phyloP scores from a whole-genome alignment of 257 asterid species.

The Rubia yunnanensis region DNA sequence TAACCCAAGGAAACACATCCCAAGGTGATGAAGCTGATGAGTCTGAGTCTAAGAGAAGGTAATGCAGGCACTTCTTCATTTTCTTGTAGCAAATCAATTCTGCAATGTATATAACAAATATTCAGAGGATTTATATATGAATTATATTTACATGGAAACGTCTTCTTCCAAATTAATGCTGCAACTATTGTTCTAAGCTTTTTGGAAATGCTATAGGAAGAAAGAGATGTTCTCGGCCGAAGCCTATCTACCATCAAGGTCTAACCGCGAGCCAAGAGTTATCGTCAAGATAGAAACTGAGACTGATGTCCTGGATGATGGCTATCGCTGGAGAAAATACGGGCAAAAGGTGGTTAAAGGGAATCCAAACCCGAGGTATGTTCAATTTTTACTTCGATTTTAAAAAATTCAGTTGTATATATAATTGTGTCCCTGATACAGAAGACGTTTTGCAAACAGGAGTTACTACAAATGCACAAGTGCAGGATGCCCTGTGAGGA shows the following conservation, averaged over 20 bases:
- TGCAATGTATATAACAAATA: neutral
- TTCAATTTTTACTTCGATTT: neutral
- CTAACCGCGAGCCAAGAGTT: slow-evolving; percentile 58
- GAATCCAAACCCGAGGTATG: slow-evolving; percentile 82
- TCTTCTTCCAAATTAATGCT: too few relatives aligned
- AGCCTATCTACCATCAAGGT: slow-evolving; percentile 35
- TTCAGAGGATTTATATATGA: too few relatives aligned
- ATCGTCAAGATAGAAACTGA: slow-evolving; percentile 62
- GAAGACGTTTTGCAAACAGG: slow-evolving; percentile 24
- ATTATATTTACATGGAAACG: too few relatives aligned
- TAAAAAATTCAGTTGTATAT: too few relatives aligned
- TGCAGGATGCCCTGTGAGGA: slow-evolving; percentile 65
- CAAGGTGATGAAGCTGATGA: slow-evolving; percentile 42
- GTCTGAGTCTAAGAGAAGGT: slow-evolving; percentile 55
- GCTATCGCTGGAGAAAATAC: slow-evolving; percentile 83
- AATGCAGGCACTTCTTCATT: neutral
- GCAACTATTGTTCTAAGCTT: neutral
- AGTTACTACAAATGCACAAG: slow-evolving; percentile 89
- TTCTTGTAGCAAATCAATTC: neutral
- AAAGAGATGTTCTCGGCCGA: slow-evolving; percentile 37
- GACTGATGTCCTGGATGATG: slow-evolving; percentile 74
- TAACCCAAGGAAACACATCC: slow-evolving; percentile 36
- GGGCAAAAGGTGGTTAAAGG: slow-evolving; percentile 91
- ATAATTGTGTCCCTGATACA: neutral
- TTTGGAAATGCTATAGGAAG: slow-evolving; percentile 35